Percentiles rank a stretch among this genome's conserved stretches.
These are phyloP conservation scores for Lipomyces kockii DNA, from an alignment of 805 yeast genomes.

Conservation along the genomic window DNA sequence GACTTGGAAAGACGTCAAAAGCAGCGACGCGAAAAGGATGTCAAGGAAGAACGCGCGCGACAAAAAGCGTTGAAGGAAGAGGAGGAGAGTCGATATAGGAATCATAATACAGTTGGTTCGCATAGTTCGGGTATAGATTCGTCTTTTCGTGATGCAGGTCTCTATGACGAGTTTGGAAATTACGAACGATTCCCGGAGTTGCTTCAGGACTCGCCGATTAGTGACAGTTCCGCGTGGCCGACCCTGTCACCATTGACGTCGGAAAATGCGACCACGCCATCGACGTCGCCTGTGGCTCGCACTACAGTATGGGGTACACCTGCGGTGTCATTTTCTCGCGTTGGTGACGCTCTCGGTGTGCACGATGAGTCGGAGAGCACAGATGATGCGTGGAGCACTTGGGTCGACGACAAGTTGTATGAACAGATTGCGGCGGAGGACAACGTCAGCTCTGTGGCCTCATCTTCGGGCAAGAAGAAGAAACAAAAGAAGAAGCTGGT, in stretches of 20 bases:
- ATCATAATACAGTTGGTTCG: slow-evolving; percentile 6
- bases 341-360: slow-evolving; percentile 44
- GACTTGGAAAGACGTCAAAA: slow-evolving; percentile 65
- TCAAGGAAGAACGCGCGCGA: slow-evolving; percentile 64
- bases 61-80: slow-evolving; percentile 64
- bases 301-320: slow-evolving; percentile 82
- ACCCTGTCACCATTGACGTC: slow-evolving; percentile 33
- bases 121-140: slow-evolving; percentile 10
- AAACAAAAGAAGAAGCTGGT: slow-evolving; percentile 42
- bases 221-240: slow-evolving; percentile 40
- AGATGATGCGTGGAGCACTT: slow-evolving; percentile 47
- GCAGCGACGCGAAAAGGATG: slow-evolving; percentile 54
- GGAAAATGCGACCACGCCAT: slow-evolving; percentile 12
- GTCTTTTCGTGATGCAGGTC: not conserved
- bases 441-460: slow-evolving; percentile 58
- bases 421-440: slow-evolving; percentile 50
- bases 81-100: slow-evolving; percentile 44
- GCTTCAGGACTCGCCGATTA: slow-evolving; percentile 15
- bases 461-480: slow-evolving; percentile 51
- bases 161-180: slow-evolving; percentile 4
- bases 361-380: slow-evolving; percentile 44
- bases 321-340: slow-evolving; percentile 42
- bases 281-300: slow-evolving; percentile 42
- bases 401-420: slow-evolving; percentile 54
- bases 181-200: slow-evolving; percentile 18